Base-by-base conservation (phyloP, 1,284 basidiomycete genomes). In the Moniliophthora roreri region DNA sequence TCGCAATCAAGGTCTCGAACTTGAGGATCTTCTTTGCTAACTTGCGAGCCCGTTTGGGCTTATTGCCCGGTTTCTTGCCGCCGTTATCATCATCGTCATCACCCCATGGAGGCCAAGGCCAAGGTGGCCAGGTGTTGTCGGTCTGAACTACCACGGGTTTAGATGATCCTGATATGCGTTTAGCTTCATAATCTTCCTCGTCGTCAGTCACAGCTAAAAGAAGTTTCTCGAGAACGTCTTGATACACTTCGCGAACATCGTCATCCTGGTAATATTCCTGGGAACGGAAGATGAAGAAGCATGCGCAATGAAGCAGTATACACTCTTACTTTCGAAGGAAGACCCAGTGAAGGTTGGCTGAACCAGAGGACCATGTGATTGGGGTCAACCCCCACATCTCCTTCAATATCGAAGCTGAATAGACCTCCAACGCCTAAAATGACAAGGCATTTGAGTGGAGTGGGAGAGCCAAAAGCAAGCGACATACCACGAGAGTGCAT, bases 231-330 rank as follows among this genome's bases (percentile, higher is more conserved):
- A 96, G 72, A 15, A 92, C 85, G 40, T 76, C 74, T 58, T 80
- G 76, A 70, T 98, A 98, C 10, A 91, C 71, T 21, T 83, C 78
- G 20, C 85, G 69, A 44, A 93, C 82, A 0, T 77, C 74, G 51
- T 85, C 74, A 57, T 98, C 95, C 46, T 89, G 81, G 68, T 94
- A 98, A 69, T 98, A 98, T 72, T 95, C 92, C 86, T 92, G 61
- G 16, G 51, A 56, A n/a, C n/a, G 37, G 59, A 20, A 36, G 42
- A 53, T 32, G 5, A 58, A 35, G 44, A 42, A 41, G 55, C 20
- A 49, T 5, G 40, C 32, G 47, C 16, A 16, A 37, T 13, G 11
- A 50, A 15, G 13, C n/a, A 10, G 49, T 4, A 16, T 13, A 46
- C 28, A 24, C 3, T 58, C 57, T 18, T 51, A 88, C 89, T 79